Evolutionary conservation across 2,329 filamentous ascomycete species (phyloP), one percentile per base, ranked within the genome.

Genomic region (Trichoderma endophyticum): DNA sequence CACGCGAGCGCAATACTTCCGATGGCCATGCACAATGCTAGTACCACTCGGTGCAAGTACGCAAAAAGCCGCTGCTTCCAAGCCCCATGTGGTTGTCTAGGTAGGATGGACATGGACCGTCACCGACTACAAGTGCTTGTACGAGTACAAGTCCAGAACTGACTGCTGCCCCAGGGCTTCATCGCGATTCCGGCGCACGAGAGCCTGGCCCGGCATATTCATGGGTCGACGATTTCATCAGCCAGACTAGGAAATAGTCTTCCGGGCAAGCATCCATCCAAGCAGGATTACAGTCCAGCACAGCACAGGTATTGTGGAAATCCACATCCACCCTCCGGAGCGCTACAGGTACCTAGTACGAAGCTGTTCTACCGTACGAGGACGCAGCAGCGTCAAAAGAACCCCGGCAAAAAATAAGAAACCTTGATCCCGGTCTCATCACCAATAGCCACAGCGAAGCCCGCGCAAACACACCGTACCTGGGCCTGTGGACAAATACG

Each of bases 1-100:
- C 67, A 70, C 67, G 67, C 56, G 67, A 70, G 67, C 57, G 32
- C 66, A 61, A 70, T 70, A 61, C 56, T 59, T 61, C 67, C 57
- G 67, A 70, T 54, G 43, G 56, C 67, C 67, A 62, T 70, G 67
- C 28, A 21, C 65, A 24, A 32, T 69, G 30, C 61, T 64, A 65
- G 43, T 54, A 65, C 62, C 4, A 54, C 62, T 67, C 32, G 30
- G 48, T 67, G 28, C 64, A 67, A 57, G 64, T 24, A 51, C 57
- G 24, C 67, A 28, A 54, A 26, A 62, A 70, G 67, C 67, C 57
- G 67, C 67, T 21, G 67, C 56, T 62, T 61, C 56, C 67, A 70
- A n/a, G 39, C 56, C 36, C 67, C 67, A 70, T 70, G 67, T 62
- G 67, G 67, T 54, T 39, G 67, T 62, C 67, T 28, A 54, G 66